These are phyloP conservation scores for Pseudogymnoascus sp. DNA, from an alignment of 2,329 filamentous ascomycete species.

Conservation along the genomic window DNA sequence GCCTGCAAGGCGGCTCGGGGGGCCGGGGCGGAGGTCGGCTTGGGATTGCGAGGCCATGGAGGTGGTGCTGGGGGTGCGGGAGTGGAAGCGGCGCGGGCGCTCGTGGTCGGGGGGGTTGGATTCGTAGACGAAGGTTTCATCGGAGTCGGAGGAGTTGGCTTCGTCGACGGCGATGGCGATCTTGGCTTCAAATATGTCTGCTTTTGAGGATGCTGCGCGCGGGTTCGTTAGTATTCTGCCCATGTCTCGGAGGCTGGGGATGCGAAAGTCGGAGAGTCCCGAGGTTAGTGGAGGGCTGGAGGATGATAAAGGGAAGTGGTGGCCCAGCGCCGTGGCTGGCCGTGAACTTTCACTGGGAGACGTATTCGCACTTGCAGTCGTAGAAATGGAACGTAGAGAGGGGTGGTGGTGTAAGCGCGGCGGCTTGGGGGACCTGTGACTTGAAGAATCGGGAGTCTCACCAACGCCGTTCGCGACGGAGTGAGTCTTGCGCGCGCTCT, in stretches of 20 bases:
- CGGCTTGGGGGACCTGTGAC: neutral
- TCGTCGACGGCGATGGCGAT: slow-evolving; percentile 94
- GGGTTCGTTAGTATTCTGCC: slow-evolving; percentile 39
- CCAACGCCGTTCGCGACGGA: slow-evolving; percentile 64
- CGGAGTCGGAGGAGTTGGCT: slow-evolving; percentile 91
- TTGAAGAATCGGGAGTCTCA: slow-evolving; percentile 40
- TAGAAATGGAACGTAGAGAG: neutral
- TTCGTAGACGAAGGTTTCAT: slow-evolving; percentile 98
- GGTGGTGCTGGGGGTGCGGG: slow-evolving; percentile 86
- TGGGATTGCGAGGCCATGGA: slow-evolving; percentile 70
- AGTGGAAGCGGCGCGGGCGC: slow-evolving; percentile 73
- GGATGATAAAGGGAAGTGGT: slow-evolving; percentile 19
- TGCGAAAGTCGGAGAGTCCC: neutral
- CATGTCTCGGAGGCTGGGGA: slow-evolving; percentile 23
- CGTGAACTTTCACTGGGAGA: slow-evolving; percentile 7
- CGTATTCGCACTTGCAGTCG: neutral
- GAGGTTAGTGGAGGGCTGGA: neutral
- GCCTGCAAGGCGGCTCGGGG: slow-evolving; percentile 58
- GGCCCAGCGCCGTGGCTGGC: neutral
- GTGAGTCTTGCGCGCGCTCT: slow-evolving; percentile 65
- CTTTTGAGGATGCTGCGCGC: slow-evolving; percentile 75
- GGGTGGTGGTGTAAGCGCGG: slow-evolving; percentile 1
- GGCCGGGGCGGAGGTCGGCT: slow-evolving; percentile 57
- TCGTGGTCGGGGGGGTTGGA: slow-evolving; percentile 79
- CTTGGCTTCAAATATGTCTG: slow-evolving; percentile 95